Evolutionary conservation across 2,329 filamentous ascomycete genomes (phyloP), one percentile per base, ranked within the genome.

Genomic region (Colletotrichum noveboracense): DNA sequence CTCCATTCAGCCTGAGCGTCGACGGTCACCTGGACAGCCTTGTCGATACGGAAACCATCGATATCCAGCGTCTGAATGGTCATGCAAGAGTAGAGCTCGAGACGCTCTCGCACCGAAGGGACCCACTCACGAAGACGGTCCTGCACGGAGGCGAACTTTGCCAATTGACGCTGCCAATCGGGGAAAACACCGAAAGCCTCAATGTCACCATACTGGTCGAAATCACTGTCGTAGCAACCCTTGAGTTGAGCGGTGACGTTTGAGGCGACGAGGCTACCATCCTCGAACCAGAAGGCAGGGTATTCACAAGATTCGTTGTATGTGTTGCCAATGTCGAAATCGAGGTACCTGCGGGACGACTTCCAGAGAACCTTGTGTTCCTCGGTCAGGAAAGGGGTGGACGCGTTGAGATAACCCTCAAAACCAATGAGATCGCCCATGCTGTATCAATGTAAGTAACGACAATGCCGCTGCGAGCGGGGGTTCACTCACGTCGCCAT

Each of bases 31-130:
- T 93, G 91, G 18, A 91, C 89, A 3, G 91, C 92, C 82, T 94
- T 94, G 83, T 94, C 92, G 82, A 92, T 92, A 70, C 92, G 89
- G 79, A 91, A 93, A 1, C 91, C 92, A 79, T 94, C 92, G 71
- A 94, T 89, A 79, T 93, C 92, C n/a, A 94, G 85, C 77, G 88
- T 89, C 28, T 86, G 83, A 72, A 94, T 92, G 38, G 90, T 86
- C 82, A 93, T 90, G 82, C 92, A 94, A 3, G 91, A 92, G 78
- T 93, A 91, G 60, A 88, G 88, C 76, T 90, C 88, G 73, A 93
- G 84, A 78, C 90, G 91, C 62, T 88, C 86, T 36, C 88, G 84
- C 1, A 93, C 91, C 14, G 88, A 88, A 4, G 90, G 89, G 30
- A 88, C 79, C 92, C 92, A 94, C 78, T 93, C 91, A 68, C 92